Evolutionary conservation across 345 rosid species (phyloP), one percentile per base, ranked within the genome.

Genomic region (Leavenworthia alabamica): DNA sequence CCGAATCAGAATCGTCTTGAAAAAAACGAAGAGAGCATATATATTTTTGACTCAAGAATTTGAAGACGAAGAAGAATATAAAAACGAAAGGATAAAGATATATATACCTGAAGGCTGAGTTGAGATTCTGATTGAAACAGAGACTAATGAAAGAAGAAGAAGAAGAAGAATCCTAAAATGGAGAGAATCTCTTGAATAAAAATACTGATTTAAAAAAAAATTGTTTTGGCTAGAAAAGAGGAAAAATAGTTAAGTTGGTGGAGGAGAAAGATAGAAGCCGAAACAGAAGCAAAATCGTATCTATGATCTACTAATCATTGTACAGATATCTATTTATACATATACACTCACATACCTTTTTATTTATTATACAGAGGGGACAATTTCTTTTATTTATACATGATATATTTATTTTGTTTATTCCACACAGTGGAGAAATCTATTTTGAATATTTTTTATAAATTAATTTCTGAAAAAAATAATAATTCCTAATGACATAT

Each of bases 241-340:
- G 66, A 31, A 43, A 20, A 54, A 26, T 60, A 51, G 24, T 35
- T 53, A 4, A 8, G 60, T 60, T 52, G 73, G 68, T 61, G 73
- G 73, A 69, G 8, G 67, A 69, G 49, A 45, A 35, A 44, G 31
- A 61, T 48, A 45, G 73, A 50, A 42, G 31, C 46, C 54, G 58
- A 60, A 52, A 60, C 47, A 27, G 19, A 60, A 52, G 55, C 45
- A 0, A 24, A 42, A 43, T 26, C 35, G 65, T 60, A 60, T 60
- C 52, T 68, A 68, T 7, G 2, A 14, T 49, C 17, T 13, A 47
- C 51, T n/a, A n/a, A n/a, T n/a, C n/a, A n/a, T n/a, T n/a, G n/a
- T n/a, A n/a, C n/a, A n/a, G n/a, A n/a, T n/a, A n/a, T n/a, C n/a
- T n/a, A n/a, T n/a, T n/a, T n/a, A n/a, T n/a, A n/a, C n/a, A n/a